Base-by-base conservation (phyloP, 345 rosid genomes). In the Combretum micranthum region DNA sequence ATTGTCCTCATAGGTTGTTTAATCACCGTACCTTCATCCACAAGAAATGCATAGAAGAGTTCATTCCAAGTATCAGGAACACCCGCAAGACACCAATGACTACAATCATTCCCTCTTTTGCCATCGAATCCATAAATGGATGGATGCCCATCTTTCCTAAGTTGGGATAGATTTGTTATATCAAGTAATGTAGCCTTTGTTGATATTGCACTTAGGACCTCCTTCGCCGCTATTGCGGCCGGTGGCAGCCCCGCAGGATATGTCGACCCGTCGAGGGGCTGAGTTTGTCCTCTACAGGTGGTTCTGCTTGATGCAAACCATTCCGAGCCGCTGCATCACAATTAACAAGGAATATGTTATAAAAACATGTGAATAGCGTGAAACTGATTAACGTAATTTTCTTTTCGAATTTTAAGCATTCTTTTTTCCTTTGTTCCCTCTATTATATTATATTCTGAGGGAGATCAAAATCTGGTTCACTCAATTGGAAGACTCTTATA, bases 61-160 rank as follows among this genome's bases (percentile, higher is more conserved):
- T 71, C 68, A 50, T 74, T 74, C 75, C 78, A 74, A 25, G 79
- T 66, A 70, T 74, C 75, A 14, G 79, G 79, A 37, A 74, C 80
- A 3, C 80, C 83, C 4, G 73, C 63, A 20, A 79, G 73, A 20
- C 83, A 79, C 83, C 83, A 79, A 50, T 79, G 83, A 44, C 72
- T 67, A 42, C 83, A 79, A 42, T 79, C 83, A 13, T 64, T 72
- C 48, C 76, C 78, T 23, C 6, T 44, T 4, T 21, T 13, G 1
- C 60, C 72, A 11, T 21, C 26, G 7, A 12, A 19, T 18, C 77
- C 75, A n/a, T 72, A 72, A 0, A 26, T 13, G 0, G 83, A 69
- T 0, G 78, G 83, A 22, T 79, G 83, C 0, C 78, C 80, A 18
- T 79, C 83, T 55, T 72, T 75, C 59, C 83, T 62, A 15, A 79